These are phyloP conservation scores for Calonectria multiphialidica DNA, from an alignment of 2,329 filamentous ascomycete genomes.

Conservation along the genomic window DNA sequence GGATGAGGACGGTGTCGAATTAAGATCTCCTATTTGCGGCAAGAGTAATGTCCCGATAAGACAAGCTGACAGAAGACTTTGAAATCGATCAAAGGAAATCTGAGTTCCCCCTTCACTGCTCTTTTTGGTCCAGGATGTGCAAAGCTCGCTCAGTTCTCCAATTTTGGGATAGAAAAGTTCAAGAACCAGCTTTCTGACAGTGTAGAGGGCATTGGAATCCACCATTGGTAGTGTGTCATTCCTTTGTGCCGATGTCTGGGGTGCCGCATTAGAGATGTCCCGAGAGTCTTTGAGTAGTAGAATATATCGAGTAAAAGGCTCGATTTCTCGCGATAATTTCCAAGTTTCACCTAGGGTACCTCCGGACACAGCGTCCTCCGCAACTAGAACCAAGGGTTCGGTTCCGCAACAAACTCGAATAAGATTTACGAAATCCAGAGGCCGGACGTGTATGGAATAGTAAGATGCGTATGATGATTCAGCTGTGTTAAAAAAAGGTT, in stretches of 20 bases:
- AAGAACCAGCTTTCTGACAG: constrained; percentile 63
- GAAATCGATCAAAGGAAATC: constrained; percentile 65
- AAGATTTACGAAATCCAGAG: constrained; percentile 75
- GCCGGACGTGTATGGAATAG: constrained; percentile 72
- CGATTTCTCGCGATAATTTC: constrained; percentile 57
- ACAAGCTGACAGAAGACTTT: constrained; percentile 64
- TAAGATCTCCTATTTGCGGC: constrained; percentile 60
- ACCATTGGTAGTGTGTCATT: constrained; percentile 36
- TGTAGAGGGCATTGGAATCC: constrained; percentile 50
- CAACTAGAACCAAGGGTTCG: constrained; percentile 46
- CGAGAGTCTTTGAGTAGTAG: constrained; percentile 59
- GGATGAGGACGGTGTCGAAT: constrained; percentile 62
- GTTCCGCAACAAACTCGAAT: constrained; percentile 77
- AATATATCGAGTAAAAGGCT: constrained; percentile 64
- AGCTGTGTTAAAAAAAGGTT: constrained; percentile 55
- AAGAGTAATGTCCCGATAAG: constrained; percentile 60
- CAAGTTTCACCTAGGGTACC: constrained; percentile 63
- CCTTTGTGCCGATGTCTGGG: constrained; percentile 11
- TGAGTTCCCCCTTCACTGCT: constrained; percentile 60
- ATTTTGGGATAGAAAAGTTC: constrained; percentile 68
- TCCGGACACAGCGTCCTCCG: constrained; percentile 55
- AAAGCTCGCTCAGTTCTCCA: constrained; percentile 60
- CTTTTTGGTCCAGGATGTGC: constrained; percentile 60
- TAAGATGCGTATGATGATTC: constrained; percentile 77
- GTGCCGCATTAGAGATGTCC: not conserved